Percentiles rank a stretch among this genome's conserved stretches.
Evolutionary conservation across 139 green algal genomes (phyloP).

Genomic region (Protoeuglena noctilucae): DNA sequence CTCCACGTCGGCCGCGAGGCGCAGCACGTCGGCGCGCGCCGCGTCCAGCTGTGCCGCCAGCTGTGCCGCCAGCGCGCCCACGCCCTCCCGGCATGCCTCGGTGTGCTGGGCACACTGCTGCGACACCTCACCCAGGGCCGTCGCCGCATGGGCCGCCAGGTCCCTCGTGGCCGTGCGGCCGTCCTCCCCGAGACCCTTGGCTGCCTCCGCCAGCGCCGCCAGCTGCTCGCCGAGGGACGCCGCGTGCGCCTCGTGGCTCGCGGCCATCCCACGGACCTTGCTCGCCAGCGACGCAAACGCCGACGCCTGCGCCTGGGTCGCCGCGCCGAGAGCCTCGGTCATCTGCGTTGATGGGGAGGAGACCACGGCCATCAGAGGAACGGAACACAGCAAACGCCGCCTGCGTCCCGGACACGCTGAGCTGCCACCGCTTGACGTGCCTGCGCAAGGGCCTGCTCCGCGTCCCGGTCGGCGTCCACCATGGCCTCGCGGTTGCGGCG

Average conservation of each 20-base stretch:
- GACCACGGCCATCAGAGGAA: not conserved
- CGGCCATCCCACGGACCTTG: not conserved
- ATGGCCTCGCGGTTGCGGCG: not conserved
- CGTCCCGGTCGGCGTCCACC: not conserved
- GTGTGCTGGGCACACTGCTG: not conserved
- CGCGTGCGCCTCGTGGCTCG: not conserved
- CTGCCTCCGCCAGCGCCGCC: not conserved
- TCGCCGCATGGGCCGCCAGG: not conserved
- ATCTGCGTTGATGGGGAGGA: not conserved
- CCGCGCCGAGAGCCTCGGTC: not conserved
- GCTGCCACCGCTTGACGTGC: too few species aligned
- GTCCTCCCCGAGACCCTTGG: not conserved
- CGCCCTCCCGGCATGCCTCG: not conserved
- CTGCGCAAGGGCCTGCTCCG: not conserved
- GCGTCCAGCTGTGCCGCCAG: not conserved
- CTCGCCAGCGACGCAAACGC: constrained; percentile 2
- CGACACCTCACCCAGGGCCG: not conserved
- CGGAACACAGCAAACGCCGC: too few species aligned
- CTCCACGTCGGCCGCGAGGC: not conserved
- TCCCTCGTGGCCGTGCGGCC: not conserved
- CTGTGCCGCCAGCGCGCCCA: not conserved
- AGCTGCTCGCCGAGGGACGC: not conserved
- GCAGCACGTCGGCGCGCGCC: not conserved
- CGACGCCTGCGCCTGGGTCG: constrained; percentile 6
- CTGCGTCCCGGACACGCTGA: too few species aligned